A percentile compares a stretch with the other conserved stretches of the same genome.
phyloP scores from a whole-genome alignment of 2,329 filamentous ascomycete species.

The Clathrospora elynae region DNA sequence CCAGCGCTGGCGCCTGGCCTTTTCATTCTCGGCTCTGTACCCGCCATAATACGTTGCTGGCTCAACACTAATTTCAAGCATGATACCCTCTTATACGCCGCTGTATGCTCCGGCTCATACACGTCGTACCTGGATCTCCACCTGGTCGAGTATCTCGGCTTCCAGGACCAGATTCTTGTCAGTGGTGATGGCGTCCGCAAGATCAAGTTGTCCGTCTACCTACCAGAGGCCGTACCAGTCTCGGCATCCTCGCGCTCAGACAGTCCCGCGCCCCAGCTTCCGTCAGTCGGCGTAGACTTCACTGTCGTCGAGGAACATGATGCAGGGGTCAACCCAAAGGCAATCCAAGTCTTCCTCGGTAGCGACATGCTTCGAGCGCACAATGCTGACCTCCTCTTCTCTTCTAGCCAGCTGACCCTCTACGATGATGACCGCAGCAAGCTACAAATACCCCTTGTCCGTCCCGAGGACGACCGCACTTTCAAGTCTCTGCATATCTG shows the following conservation, averaged over 20 bases:
- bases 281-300: conserved; percentile 79
- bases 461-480: conserved; percentile 81
- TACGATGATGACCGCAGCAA: conserved; percentile 87
- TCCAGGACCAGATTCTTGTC: conserved; percentile 68
- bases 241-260: conserved; percentile 73
- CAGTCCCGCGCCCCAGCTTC: conserved; percentile 78
- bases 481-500: conserved; percentile 79
- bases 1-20: conserved; percentile 81
- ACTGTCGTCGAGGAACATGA: conserved; percentile 67
- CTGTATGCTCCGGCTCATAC: conserved; percentile 89
- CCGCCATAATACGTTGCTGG: conserved; percentile 95
- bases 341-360: conserved; percentile 85
- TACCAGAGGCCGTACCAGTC: conserved; percentile 86
- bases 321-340: conserved; percentile 58
- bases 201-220: conserved; percentile 80
- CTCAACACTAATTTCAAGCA: conserved; percentile 89
- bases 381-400: conserved; percentile 89
- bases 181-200: conserved; percentile 68
- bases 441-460: conserved; percentile 86
- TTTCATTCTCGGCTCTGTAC: conserved; percentile 84
- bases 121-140: conserved; percentile 79
- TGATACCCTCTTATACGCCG: conserved; percentile 85
- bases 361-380: conserved; percentile 85
- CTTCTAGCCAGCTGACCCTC: conserved; percentile 84
- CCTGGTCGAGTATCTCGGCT: conserved; percentile 74